phyloP scores from a whole-genome alignment of 2,329 filamentous ascomycete species.

The Colletotrichum liaoningense region DNA sequence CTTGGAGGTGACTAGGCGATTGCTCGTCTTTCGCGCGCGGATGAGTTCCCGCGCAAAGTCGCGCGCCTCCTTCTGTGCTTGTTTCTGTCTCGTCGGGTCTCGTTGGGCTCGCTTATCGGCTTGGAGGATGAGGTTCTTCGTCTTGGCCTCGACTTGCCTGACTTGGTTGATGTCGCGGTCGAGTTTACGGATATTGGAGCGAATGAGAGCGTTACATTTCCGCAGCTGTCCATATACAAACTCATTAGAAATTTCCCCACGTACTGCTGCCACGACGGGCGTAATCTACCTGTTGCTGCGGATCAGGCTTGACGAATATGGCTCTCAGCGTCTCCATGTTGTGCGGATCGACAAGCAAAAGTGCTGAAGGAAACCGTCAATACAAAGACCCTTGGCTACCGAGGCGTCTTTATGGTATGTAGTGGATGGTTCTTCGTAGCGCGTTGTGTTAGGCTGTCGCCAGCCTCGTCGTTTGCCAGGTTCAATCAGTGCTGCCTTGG shows the following conservation, averaged over 20 bases:
- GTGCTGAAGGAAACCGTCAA: conserved; percentile 7
- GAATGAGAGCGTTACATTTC: conserved; percentile 93
- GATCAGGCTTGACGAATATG: conserved; percentile 92
- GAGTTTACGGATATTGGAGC: conserved; percentile 90
- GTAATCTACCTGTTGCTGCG: conserved; percentile 83
- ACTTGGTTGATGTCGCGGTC: conserved; percentile 90
- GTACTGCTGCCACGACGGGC: not conserved
- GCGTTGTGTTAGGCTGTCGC: conserved; percentile 19
- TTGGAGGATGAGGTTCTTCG: conserved; percentile 84
- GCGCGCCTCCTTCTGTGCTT: conserved; percentile 85
- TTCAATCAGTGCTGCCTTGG: conserved; percentile 29
- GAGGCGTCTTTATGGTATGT: not conserved
- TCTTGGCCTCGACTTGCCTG: conserved; percentile 84
- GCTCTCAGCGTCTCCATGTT: conserved; percentile 88
- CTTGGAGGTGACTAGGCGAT: conserved; percentile 84
- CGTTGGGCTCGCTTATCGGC: conserved; percentile 85
- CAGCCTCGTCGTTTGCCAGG: conserved; percentile 30
- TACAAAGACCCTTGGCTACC: not conserved
- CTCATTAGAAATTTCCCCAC: not conserved
- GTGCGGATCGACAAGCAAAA: conserved; percentile 27
- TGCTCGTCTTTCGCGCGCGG: conserved; percentile 79
- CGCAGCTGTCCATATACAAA: conserved; percentile 72
- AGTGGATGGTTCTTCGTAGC: conserved; percentile 1
- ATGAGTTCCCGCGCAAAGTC: conserved; percentile 91
- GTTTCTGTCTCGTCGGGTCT: conserved; percentile 81